These are phyloP conservation scores for Leonotis leonurus DNA, from an alignment of 257 asterid genomes.

Conservation along the genomic window DNA sequence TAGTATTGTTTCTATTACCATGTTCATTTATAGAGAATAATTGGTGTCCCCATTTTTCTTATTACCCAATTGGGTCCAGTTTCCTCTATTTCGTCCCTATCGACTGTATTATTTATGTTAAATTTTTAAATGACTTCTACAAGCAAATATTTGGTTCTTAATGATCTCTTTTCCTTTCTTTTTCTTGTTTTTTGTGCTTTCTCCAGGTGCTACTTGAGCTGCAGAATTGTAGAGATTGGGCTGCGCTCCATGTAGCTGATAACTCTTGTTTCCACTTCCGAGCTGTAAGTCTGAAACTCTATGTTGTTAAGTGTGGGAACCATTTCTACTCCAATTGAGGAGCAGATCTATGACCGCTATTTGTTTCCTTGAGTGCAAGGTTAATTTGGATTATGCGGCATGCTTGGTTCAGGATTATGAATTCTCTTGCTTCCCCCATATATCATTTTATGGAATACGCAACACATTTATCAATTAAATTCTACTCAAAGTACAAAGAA, in stretches of 20 bases:
- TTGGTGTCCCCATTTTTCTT: not conserved
- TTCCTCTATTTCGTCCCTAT: not conserved
- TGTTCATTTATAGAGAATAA: not conserved
- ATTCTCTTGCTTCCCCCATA: not conserved
- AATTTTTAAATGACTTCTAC: conserved; percentile 8
- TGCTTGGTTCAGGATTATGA: not conserved
- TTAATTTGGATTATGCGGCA: not conserved
- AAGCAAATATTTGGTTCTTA: conserved; percentile 10
- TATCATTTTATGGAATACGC: not conserved
- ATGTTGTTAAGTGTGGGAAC: not conserved
- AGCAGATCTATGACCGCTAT: conserved; percentile 8
- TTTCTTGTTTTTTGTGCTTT: not conserved
- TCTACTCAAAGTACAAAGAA: not conserved
- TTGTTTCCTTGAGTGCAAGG: not conserved
- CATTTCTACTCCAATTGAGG: not conserved
- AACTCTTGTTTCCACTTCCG: conserved; percentile 96
- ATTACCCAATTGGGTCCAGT: not conserved
- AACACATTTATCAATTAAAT: not conserved
- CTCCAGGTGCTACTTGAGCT: conserved; percentile 61
- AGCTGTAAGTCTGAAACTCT: conserved; percentile 48
- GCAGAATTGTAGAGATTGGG: conserved; percentile 61
- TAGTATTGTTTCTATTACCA: not conserved
- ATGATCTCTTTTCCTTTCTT: not conserved
- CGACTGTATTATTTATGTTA: not conserved
- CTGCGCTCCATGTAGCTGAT: conserved; percentile 86